Evolutionary conservation across 139 green algal genomes (phyloP).

Genomic region (Desmodesmus armatus): DNA sequence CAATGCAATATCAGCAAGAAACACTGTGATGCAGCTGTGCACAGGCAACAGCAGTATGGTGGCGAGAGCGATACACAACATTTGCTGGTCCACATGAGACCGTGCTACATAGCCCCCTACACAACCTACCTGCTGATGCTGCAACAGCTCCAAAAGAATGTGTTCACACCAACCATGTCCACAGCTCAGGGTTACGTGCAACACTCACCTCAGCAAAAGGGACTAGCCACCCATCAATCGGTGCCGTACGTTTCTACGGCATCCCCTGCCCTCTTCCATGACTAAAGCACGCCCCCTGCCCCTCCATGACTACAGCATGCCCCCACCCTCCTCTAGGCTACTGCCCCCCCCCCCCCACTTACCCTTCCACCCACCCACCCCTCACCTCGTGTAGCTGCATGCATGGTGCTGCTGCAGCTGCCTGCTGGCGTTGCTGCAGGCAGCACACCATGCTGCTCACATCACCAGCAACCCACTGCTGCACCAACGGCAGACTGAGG

Average conservation of each 20-base stretch:
- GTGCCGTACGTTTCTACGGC: no score
- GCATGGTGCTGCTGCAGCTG: not conserved
- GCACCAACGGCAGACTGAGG: constrained; percentile 1
- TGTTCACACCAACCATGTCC: no score
- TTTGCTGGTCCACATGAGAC: no score
- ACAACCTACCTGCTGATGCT: not conserved
- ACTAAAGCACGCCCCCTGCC: not conserved
- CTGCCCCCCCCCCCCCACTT: not conserved
- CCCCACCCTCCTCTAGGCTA: not conserved
- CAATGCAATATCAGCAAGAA: not conserved
- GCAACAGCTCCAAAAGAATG: no score
- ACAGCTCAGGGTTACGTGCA: no score
- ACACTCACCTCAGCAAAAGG: no score
- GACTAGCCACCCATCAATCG: no score
- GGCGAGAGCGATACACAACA: not conserved
- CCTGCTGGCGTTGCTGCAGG: not conserved
- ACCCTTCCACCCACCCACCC: not conserved
- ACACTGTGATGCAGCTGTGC: not conserved
- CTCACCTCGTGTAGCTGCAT: not conserved
- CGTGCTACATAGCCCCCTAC: no score
- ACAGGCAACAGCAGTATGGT: not conserved
- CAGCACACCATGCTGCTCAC: constrained; percentile 3
- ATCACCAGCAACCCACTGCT: constrained; percentile 30
- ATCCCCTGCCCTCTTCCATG: no score
- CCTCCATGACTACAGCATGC: not conserved